Conservation (phyloP, 345 rosid species). For the Psidium guajava region DNA sequence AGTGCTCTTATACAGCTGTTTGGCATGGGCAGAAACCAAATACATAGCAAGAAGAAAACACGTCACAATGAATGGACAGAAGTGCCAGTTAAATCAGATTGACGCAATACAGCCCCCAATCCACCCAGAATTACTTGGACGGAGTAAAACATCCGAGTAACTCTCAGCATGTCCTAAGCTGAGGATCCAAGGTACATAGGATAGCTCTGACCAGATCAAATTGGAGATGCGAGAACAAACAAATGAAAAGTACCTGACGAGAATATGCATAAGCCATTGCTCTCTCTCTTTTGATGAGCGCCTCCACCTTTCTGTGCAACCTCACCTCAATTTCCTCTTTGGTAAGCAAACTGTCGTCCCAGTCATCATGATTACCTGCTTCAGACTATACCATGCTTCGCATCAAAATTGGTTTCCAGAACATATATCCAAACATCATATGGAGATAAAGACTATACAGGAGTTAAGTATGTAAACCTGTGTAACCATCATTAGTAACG, state of each 20-base stretch:
- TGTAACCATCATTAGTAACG: not conserved
- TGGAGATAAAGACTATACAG: not conserved
- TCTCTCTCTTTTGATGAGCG: slow-evolving; percentile 73
- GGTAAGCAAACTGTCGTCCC: slow-evolving; percentile 84
- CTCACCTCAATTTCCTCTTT: slow-evolving; percentile 72
- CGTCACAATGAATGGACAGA: not conserved
- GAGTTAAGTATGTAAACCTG: not conserved
- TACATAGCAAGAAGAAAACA: not conserved
- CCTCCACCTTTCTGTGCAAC: slow-evolving; percentile 72
- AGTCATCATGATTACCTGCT: slow-evolving; percentile 49
- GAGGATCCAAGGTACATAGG: not conserved
- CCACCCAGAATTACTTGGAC: not conserved
- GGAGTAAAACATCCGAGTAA: not conserved
- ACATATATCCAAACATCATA: not conserved
- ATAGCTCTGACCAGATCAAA: not conserved
- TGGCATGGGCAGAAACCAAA: not conserved
- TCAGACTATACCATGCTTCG: slow-evolving; percentile 32
- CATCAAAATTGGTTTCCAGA: not conserved
- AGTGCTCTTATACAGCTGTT: slow-evolving; percentile 55
- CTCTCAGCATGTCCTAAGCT: not conserved
- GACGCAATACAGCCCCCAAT: not conserved
- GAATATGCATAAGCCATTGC: slow-evolving; percentile 92
- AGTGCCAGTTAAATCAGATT: not conserved
- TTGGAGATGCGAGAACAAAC: not conserved
- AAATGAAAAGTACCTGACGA: slow-evolving; percentile 50